phyloP scores from a whole-genome alignment of 2,329 filamentous ascomycete genomes.

The Xylariaceae sp. region DNA sequence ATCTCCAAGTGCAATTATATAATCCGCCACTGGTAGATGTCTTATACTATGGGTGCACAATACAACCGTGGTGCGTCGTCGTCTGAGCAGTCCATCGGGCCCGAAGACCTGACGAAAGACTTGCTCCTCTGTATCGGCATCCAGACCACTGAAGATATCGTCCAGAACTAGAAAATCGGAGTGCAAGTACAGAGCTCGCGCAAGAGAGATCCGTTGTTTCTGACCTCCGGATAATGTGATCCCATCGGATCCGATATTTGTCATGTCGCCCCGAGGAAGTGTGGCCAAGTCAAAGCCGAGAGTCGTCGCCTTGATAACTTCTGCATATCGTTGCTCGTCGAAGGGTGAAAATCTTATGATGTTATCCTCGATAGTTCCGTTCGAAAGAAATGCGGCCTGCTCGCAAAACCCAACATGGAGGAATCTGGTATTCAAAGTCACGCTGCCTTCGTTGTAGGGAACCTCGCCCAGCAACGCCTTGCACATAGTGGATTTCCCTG shows the following conservation, averaged over 20 bases:
- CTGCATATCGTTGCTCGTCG: slow-evolving; percentile 36
- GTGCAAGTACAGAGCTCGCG: slow-evolving; percentile 43
- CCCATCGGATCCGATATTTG: slow-evolving; percentile 53
- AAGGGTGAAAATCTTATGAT: slow-evolving; percentile 41
- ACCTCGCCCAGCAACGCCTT: slow-evolving; percentile 49
- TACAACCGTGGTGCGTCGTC: slow-evolving; percentile 37
- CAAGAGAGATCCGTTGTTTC: slow-evolving; percentile 49
- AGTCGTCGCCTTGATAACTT: slow-evolving; percentile 39
- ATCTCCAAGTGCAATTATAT: slow-evolving; percentile 54
- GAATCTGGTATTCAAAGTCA: slow-evolving; percentile 32
- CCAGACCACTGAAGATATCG: slow-evolving; percentile 47
- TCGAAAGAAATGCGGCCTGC: slow-evolving; percentile 46
- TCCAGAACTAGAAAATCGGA: slow-evolving; percentile 44
- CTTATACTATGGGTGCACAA: slow-evolving; percentile 50
- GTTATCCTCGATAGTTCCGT: slow-evolving; percentile 42
- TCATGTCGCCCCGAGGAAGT: slow-evolving; percentile 47
- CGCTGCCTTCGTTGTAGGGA: slow-evolving; percentile 37
- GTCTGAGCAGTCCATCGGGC: slow-evolving; percentile 35
- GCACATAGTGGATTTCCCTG: slow-evolving; percentile 53
- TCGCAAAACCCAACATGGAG: slow-evolving; percentile 47
- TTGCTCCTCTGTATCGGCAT: slow-evolving; percentile 43
- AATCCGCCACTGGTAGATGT: slow-evolving; percentile 50
- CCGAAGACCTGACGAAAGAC: slow-evolving; percentile 44
- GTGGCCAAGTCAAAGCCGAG: slow-evolving; percentile 42
- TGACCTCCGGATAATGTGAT: slow-evolving; percentile 56